These are phyloP conservation scores for Coccomyxa subellipsoidea DNA, from an alignment of 163 green algal species.

Conservation along the genomic window DNA sequence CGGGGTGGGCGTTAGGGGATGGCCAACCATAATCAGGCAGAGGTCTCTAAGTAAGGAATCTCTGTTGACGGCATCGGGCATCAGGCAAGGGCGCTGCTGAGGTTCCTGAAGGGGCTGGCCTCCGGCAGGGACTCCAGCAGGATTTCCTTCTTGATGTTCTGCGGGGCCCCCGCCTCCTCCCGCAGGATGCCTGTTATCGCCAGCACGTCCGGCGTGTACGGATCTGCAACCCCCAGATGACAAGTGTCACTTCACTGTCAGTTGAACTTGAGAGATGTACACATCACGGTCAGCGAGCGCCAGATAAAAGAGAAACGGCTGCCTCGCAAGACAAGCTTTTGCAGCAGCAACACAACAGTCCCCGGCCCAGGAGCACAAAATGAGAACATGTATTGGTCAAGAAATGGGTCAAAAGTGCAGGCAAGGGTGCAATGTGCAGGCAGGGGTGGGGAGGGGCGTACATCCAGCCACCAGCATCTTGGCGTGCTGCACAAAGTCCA, in stretches of 20 bases:
- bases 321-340: too few species aligned
- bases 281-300: not conserved
- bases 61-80: too few species aligned
- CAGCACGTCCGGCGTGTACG: not conserved
- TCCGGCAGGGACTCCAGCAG: not conserved
- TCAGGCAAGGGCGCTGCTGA: not conserved
- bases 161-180: not conserved
- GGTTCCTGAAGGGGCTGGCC: not conserved
- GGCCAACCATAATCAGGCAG: too few species aligned
- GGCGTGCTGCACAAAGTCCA: slow-evolving; percentile 9
- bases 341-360: not conserved
- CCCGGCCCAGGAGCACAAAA: not conserved
- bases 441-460: not conserved
- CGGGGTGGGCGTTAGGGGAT: too few species aligned
- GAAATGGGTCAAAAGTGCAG: too few species aligned
- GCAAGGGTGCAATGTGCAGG: not conserved
- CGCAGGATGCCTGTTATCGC: not conserved
- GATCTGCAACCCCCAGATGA: not conserved
- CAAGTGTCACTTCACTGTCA: not conserved
- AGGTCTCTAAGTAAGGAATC: too few species aligned
- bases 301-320: not conserved
- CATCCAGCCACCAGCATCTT: not conserved
- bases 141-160: not conserved
- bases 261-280: not conserved
- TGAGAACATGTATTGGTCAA: not conserved